Conservation (phyloP, 2,329 filamentous ascomycete species). For the Simplicillium sp. region DNA sequence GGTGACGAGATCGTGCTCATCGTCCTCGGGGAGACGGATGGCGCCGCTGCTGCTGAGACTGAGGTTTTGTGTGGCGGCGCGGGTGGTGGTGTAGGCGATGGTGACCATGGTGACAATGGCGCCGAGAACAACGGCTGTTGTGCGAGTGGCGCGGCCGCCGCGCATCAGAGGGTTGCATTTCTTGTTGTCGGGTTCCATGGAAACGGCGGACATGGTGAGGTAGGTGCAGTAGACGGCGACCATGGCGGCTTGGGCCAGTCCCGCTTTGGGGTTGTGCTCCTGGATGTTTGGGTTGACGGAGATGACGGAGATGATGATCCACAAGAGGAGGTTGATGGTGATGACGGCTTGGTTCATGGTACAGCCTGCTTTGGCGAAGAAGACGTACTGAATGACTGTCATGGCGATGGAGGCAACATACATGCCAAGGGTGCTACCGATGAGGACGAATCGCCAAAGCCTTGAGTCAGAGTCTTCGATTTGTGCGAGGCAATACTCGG, state of each 20-base stretch:
- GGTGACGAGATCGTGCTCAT: conserved; percentile 82
- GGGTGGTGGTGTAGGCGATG: conserved; percentile 93
- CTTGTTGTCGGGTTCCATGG: conserved; percentile 93
- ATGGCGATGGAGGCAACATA: conserved; percentile 84
- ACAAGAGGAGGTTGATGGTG: conserved; percentile 81
- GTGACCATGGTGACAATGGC: conserved; percentile 95
- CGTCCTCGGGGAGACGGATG: conserved; percentile 56
- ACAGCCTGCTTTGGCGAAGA: conserved; percentile 79
- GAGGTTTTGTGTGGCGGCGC: conserved; percentile 84
- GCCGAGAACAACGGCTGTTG: conserved; percentile 82
- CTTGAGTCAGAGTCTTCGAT: conserved; percentile 84
- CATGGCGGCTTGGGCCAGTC: conserved; percentile 94
- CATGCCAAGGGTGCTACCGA: conserved; percentile 90
- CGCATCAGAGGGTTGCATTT: conserved; percentile 87
- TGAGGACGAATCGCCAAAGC: conserved; percentile 76
- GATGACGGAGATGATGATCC: conserved; percentile 69
- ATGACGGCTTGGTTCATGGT: conserved; percentile 96
- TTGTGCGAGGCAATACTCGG: conserved; percentile 87
- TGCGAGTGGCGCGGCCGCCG: conserved; percentile 72
- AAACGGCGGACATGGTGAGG: conserved; percentile 93
- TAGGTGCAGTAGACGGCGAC: conserved; percentile 98
- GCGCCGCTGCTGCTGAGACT: conserved; percentile 51
- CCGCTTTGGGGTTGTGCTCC: conserved; percentile 85
- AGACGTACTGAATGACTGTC: conserved; percentile 95
- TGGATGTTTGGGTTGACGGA: conserved; percentile 88